A percentile compares a stretch with the other conserved stretches of the same genome.
Conservation (phyloP, 176 grass and related monocot species). For the Cocos nucifera region DNA sequence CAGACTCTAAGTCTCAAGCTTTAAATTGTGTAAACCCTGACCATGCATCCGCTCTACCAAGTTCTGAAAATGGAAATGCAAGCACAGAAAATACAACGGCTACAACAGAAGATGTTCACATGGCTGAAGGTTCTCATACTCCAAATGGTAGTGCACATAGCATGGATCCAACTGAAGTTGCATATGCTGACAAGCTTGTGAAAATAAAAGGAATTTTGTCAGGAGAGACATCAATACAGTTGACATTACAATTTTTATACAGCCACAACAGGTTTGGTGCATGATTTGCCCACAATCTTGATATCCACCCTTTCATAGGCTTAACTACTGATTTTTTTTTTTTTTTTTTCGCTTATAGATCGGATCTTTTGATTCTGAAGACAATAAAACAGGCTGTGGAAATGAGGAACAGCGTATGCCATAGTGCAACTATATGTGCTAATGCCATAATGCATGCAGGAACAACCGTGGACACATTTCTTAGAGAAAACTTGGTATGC, state of each 20-base stretch:
- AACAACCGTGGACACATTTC: slow-evolving; percentile 97
- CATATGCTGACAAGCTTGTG: slow-evolving; percentile 48
- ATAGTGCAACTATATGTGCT: slow-evolving; percentile 94
- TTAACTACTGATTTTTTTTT: background rate
- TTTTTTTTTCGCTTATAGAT: slow-evolving; percentile 45
- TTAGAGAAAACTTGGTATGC: slow-evolving; percentile 93
- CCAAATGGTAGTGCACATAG: slow-evolving; percentile 51
- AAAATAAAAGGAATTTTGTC: slow-evolving; percentile 98
- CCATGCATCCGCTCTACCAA: slow-evolving; percentile 25
- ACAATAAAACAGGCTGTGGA: slow-evolving; percentile 98
- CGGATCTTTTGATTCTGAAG: slow-evolving; percentile 95
- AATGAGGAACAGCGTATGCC: slow-evolving; percentile 99
- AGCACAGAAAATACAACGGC: slow-evolving; percentile 26
- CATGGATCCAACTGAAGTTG: slow-evolving; percentile 52
- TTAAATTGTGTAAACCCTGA: background rate
- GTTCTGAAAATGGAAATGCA: slow-evolving; percentile 31
- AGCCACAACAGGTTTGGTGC: slow-evolving; percentile 73
- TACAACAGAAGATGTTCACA: slow-evolving; percentile 67
- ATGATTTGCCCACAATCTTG: slow-evolving; percentile 2
- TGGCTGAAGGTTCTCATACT: slow-evolving; percentile 50
- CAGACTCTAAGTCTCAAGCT: slow-evolving; percentile 1
- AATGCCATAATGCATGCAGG: slow-evolving; percentile 99
- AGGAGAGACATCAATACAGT: slow-evolving; percentile 85
- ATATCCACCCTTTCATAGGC: too few species aligned
- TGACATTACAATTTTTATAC: slow-evolving; percentile 95